Base-by-base conservation (phyloP, 306 rosid genomes). In the Delonix regia region DNA sequence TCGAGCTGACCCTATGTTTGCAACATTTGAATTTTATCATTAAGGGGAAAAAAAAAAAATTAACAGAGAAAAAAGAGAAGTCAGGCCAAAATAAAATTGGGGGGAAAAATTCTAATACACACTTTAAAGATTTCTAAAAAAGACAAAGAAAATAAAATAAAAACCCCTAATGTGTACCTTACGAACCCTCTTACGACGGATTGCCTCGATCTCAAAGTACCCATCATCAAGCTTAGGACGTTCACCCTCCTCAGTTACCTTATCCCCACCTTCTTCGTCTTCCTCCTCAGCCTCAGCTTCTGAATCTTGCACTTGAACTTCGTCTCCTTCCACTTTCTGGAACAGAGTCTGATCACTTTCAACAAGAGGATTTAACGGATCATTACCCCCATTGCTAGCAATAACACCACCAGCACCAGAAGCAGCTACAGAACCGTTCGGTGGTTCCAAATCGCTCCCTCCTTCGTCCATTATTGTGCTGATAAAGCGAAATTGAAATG, bases 101-200 rank as follows among this genome's bases (percentile, higher is more conserved):
- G 14, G 25, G 22, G 59, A 28, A 25, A 73, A 2, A 15, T 34
- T 30, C 53, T 47, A 9, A 67, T 39, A 42, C 13, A 16, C 9
- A 55, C 18, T 67, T 34, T 16, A 11, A 52, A 7, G n/a, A 19
- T 28, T 5, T 16, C 5, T 14, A n/a, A 51, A 60, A 11, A 1
- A 4, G 28, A 36, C 5, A 19, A 21, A 21, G 13, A 73, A 45
- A 42, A 44, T 2, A 24, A 9, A 69, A 59, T 61, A 64, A 14
- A 6, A 6, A 9, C 11, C 28, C 41, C 21, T 25, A 0, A 24
- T 57, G 3, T 57, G 38, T 63, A 89, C 97, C 99, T 91, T 95
- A 9, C 89, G 90, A 76, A 86, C 77, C 82, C 97, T 87, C 79
- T 81, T 95, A 12, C 96, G 92, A 42, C 97, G 97, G 18, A 95